Evolutionary conservation across 768 basidiomycete genomes (phyloP).

Genomic region (Gymnopilus dilepis): DNA sequence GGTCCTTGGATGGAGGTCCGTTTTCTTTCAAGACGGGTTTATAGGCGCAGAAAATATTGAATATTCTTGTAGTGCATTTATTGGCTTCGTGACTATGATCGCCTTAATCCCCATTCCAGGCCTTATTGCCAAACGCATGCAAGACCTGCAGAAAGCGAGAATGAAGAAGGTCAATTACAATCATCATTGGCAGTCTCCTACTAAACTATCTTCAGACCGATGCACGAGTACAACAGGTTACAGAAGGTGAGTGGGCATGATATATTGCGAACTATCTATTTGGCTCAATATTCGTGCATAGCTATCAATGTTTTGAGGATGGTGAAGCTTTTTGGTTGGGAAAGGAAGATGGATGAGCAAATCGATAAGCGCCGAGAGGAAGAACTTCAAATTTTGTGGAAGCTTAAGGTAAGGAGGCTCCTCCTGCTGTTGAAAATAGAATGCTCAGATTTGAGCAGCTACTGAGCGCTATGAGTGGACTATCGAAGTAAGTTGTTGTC

Average conservation of each 20-base stretch:
- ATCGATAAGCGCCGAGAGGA: conserved; percentile 63
- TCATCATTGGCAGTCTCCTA: background rate
- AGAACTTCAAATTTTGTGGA: conserved; percentile 62
- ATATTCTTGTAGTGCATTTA: conserved; percentile 47
- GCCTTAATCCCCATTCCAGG: conserved; percentile 63
- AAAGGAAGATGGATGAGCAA: conserved; percentile 57
- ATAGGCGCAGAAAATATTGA: background rate
- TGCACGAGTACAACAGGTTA: conserved; percentile 62
- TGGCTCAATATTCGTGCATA: conserved; percentile 23
- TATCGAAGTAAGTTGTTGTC: conserved; percentile 13
- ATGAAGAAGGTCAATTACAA: conserved; percentile 46
- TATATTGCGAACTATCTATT: too few relatives aligned
- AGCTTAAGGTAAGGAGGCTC: conserved; percentile 49
- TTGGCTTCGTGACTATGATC: conserved; percentile 59
- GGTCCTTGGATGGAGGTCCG: conserved; percentile 51
- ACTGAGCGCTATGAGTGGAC: conserved; percentile 3
- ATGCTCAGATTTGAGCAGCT: conserved; percentile 11
- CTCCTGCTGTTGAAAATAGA: conserved; percentile 42
- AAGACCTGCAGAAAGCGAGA: conserved; percentile 50
- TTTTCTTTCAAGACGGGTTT: background rate
- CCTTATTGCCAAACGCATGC: conserved; percentile 52
- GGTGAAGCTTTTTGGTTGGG: conserved; percentile 76
- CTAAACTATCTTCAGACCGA: conserved; percentile 42
- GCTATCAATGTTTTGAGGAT: conserved; percentile 63
- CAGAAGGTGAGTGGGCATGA: conserved; percentile 63